Percentiles rank a stretch among this genome's conserved stretches.
These are phyloP conservation scores for Cochlearia excelsa DNA, from an alignment of 345 rosid genomes.

Conservation along the genomic window DNA sequence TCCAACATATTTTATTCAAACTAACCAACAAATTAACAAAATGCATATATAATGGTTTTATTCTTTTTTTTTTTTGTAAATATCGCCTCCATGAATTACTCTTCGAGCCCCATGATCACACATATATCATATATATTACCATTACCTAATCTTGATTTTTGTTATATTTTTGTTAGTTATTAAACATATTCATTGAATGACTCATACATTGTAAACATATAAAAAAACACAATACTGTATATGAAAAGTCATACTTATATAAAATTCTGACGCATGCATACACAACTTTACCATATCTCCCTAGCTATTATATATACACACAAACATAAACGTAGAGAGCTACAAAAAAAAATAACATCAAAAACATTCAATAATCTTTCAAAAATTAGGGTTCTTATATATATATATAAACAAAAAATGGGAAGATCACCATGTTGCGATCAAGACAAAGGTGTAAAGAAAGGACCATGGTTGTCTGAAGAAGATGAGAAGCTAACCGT, in stretches of 20 bases:
- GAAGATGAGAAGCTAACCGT: constrained; percentile 64
- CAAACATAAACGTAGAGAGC: constrained; percentile 19
- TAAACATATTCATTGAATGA: constrained; percentile 22
- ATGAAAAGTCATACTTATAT: constrained; percentile 1
- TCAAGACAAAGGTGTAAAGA: constrained; percentile 53
- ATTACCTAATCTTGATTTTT: constrained; percentile 30
- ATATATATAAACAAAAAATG: constrained; percentile 25
- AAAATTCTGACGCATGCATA: constrained; percentile 27
- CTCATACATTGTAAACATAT: constrained; percentile 22
- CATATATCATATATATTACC: constrained; percentile 20
- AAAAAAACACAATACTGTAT: neutral
- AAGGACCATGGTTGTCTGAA: constrained; percentile 80
- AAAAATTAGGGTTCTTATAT: constrained; percentile 1
- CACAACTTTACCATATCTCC: constrained; percentile 23
- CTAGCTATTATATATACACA: constrained; percentile 19
- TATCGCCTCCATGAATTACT: constrained; percentile 26
- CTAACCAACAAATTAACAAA: constrained; percentile 10
- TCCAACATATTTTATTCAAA: too few species aligned
- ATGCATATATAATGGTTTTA: too few species aligned
- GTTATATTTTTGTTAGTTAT: neutral
- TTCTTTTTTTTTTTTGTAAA: too few species aligned
- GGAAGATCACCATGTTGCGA: constrained; percentile 50
- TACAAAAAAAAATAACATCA: constrained; percentile 20
- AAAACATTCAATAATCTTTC: neutral
- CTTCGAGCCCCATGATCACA: constrained; percentile 27